Evolutionary conservation across 257 asterid genomes (phyloP), one percentile per base, ranked within the genome.

Genomic region (Solanum stenotomum): DNA sequence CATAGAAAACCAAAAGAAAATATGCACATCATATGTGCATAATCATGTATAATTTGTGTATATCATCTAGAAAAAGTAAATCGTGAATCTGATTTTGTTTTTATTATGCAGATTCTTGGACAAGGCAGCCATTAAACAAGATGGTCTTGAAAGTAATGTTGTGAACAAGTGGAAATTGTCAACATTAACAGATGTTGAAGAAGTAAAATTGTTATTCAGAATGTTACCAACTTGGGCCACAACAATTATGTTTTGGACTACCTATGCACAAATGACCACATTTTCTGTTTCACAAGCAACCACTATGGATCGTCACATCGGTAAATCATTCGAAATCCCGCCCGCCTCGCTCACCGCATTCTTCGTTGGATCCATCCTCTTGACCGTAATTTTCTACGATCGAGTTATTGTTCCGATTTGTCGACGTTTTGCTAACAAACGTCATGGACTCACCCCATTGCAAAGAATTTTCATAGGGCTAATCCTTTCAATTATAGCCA

Each of bases 141-240:
- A 90, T 27, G 38, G 88, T 11, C 33, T 25, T 29, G 83, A 61
- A 59, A n/a, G 91, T 2, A 18, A 23, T 46, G 44, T 22, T 27
- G 75, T 67, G 33, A 90, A 89, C 31, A 94, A 93, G 87, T 96
- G 98, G 98, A 13, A 63, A 86, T 90, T 95, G 23, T 89, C 96
- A 38, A 94, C 98, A 2, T 86, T 93, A 89, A 96, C 99, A 0
- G 98, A 96, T 35, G 98, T 96, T 0, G 99, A 96, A 89, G 98
- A 96, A 90, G 98, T 96, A 3, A 96, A 96, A 86, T 37, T 94
- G 20, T 90, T 95, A 63, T 87, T 94, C 2, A 78, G 98, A 82
- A 94, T 96, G 98, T 49, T 96, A 25, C 98, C 99, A 8, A 93
- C 92, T 37, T 96, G 98, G 99, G 99, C 98, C 87, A 96, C 98